Conservation (phyloP, 2,329 filamentous ascomycete genomes). For the Claviceps sp. region DNA sequence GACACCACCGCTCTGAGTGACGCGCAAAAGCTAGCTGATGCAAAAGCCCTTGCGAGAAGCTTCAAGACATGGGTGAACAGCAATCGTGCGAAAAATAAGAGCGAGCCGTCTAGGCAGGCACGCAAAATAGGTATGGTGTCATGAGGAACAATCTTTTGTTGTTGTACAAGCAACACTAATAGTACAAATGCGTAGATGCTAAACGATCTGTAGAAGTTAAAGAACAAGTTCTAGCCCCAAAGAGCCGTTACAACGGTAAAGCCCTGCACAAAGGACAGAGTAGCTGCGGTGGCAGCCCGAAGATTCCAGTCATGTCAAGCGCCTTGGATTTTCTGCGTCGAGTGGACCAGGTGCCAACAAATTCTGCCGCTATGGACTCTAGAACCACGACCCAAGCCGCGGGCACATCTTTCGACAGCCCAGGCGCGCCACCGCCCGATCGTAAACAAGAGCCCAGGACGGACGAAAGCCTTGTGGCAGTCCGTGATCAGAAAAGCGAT, state of each 20-base stretch:
- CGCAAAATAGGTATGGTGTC: neutral
- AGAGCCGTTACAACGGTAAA: neutral
- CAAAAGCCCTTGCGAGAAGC: constrained; percentile 13
- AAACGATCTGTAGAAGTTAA: neutral
- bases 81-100: neutral
- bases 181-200: neutral
- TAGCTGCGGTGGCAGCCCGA: neutral
- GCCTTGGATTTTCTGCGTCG: constrained; percentile 4
- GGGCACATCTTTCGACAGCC: neutral
- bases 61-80: constrained; percentile 12
- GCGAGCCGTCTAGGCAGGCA: neutral
- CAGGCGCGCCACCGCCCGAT: neutral
- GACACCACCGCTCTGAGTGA: constrained; percentile 12
- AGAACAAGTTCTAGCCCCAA: neutral
- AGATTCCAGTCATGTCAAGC: neutral
- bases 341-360: neutral
- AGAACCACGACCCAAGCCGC: neutral
- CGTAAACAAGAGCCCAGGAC: neutral
- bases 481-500: neutral
- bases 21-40: constrained; percentile 14
- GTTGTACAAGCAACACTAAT: neutral
- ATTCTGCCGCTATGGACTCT: neutral
- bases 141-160: neutral
- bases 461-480: neutral
- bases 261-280: constrained; percentile 1